phyloP scores from a whole-genome alignment of 176 grass and related monocot species.

The barley (Hordeum vulgare) region MorexV3_pseudomolecules_assembly NC_058524.1:545819244-545819743 shows the following conservation, averaged over 20 bases:
- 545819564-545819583: neutral
- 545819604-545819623: conserved; percentile 39
- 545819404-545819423: too few species aligned
- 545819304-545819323: too few species aligned
- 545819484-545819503: conserved; percentile 55
- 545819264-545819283: too few species aligned
- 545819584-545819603: conserved; percentile 29
- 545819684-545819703: neutral
- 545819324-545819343: too few species aligned
- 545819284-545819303: too few species aligned
- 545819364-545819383: too few species aligned
- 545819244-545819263: too few species aligned
- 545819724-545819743: neutral
- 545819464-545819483: neutral
- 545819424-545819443: too few species aligned
- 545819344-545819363: too few species aligned
- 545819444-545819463: neutral
- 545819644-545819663: conserved; percentile 13
- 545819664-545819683: neutral
- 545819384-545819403: too few species aligned
- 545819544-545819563: neutral
- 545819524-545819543: conserved; percentile 29
- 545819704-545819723: neutral
- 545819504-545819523: conserved; percentile 60
- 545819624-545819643: conserved; percentile 26